Base-by-base conservation (phyloP, 805 yeast species). In the Cyberlindnera maclurae region DNA sequence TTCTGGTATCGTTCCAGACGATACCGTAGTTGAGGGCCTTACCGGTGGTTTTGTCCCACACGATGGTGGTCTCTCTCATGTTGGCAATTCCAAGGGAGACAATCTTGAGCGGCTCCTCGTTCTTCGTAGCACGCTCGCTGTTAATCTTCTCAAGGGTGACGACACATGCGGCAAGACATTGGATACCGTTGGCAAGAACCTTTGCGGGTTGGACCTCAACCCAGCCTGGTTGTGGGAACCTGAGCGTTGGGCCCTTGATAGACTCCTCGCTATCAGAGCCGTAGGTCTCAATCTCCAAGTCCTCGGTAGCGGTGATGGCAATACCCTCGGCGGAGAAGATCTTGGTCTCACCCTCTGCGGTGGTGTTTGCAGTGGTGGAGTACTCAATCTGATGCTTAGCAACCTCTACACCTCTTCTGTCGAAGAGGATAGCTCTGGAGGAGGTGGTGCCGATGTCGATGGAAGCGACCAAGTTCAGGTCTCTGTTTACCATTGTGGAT, bases 1-100 rank as follows among this genome's bases (percentile, higher is more conserved):
- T 90, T 56, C 97, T 75, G 30, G 95, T 84, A 64, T 89, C 97
- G 45, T 90, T 85, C 97, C 97, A 89, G 28, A 89, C 95, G 59
- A 89, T 86, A 54, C 96, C 97, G 39, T 65, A 65, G 58, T 84
- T 81, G 56, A 80, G 73, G 39, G 87, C 73, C 4, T 96, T 94
- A 30, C 96, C 96, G 2, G 96, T 87, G 38, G 68, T 68, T 48
- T 78, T 73, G 41, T 87, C 81, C 96, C 96, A 89, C 35, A 89
- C 79, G 38, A 82, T 71, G 22, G 95, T 82, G 31, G 97, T 89
- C 64, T 89, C 97, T 58, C 97, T 76, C 93, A 90, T 94, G 63
- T 88, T 90, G 37, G 97, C 93, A 49, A 89, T 76, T 18, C 97
- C 97, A 50, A 89, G 71, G 34, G 85, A 78, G 42, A 68, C 74